Percentiles rank a stretch among this genome's conserved stretches.
Evolutionary conservation across 352 stramenopile genomes (phyloP).

Genomic region (Pythium pyrilobum): DNA sequence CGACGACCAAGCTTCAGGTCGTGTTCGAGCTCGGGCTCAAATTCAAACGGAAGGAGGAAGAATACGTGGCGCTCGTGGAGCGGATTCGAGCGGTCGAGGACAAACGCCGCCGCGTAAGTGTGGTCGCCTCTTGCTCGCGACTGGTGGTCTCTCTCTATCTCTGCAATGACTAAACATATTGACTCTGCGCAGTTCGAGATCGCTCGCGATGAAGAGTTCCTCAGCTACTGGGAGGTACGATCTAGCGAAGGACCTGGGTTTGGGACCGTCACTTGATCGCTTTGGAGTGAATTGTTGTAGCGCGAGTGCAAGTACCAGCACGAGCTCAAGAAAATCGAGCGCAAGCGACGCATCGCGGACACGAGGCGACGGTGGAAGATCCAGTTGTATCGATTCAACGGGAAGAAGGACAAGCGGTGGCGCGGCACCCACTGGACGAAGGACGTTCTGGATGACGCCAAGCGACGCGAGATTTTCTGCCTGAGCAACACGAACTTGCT

Average conservation of each 20-base stretch:
- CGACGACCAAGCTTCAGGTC: slow-evolving; percentile 43
- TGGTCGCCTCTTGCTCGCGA: not conserved
- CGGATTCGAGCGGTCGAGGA: slow-evolving; percentile 38
- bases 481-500: slow-evolving; percentile 45
- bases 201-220: slow-evolving; percentile 72
- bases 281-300: slow-evolving; percentile 24
- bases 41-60: slow-evolving; percentile 51
- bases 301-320: slow-evolving; percentile 46
- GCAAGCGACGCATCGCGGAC: slow-evolving; percentile 38
- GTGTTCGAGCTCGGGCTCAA: slow-evolving; percentile 52
- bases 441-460: slow-evolving; percentile 44
- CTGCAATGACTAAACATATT: not conserved
- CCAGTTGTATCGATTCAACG: slow-evolving; percentile 40
- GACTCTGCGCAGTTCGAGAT: slow-evolving; percentile 46
- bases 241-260: no score
- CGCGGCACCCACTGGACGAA: slow-evolving; percentile 35
- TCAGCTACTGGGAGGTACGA: slow-evolving; percentile 74
- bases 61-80: slow-evolving; percentile 27
- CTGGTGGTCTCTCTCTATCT: not conserved
- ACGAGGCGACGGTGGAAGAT: slow-evolving; percentile 48
- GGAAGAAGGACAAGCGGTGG: slow-evolving; percentile 61
- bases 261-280: no score
- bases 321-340: slow-evolving; percentile 31
- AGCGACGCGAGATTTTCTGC: slow-evolving; percentile 42
- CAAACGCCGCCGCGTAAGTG: slow-evolving; percentile 38